Conservation (phyloP, 768 basidiomycete species). For the Mrakia hoshinonis region DNA sequence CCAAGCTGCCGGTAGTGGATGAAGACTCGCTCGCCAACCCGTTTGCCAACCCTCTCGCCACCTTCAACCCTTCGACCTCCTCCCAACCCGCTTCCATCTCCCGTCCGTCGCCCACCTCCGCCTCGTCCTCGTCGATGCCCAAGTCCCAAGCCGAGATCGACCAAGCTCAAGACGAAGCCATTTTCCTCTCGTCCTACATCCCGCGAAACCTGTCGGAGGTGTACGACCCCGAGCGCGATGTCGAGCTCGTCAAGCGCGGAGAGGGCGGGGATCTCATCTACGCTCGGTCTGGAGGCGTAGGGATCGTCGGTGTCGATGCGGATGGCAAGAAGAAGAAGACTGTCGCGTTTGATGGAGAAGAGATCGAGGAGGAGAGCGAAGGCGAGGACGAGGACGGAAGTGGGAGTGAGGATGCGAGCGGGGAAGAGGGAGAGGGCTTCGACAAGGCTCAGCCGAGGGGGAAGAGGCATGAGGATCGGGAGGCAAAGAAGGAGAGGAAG, state of each 20-base stretch:
- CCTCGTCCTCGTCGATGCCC: constrained; percentile 4
- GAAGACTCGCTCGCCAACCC: constrained; percentile 8
- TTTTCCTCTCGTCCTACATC: constrained; percentile 86
- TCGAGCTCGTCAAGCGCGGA: constrained; percentile 62
- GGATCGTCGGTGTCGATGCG: constrained; percentile 46
- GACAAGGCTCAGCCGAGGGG: constrained; percentile 61
- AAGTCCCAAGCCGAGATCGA: constrained; percentile 17
- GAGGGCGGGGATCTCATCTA: constrained; percentile 72
- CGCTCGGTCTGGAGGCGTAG: constrained; percentile 74
- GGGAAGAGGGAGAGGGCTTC: constrained; percentile 41
- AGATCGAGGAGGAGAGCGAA: constrained; percentile 25
- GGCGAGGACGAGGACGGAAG: constrained; percentile 29
- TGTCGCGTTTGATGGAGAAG: constrained; percentile 28
- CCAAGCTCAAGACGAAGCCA: constrained; percentile 64
- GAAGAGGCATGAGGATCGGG: constrained; percentile 85
- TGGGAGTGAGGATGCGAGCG: constrained; percentile 32
- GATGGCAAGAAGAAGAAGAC: background rate
- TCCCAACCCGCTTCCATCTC: background rate
- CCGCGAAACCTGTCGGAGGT: constrained; percentile 86
- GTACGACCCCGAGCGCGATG: constrained; percentile 88
- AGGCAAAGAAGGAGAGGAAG: constrained; percentile 90
- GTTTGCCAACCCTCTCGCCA: background rate
- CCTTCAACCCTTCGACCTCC: background rate
- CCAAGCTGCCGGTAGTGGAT: background rate
- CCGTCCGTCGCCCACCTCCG: background rate